Evolutionary conservation across 2,329 filamentous ascomycete species (phyloP), one percentile per base, ranked within the genome.

Genomic region (Calonectria pauciramosa): DNA sequence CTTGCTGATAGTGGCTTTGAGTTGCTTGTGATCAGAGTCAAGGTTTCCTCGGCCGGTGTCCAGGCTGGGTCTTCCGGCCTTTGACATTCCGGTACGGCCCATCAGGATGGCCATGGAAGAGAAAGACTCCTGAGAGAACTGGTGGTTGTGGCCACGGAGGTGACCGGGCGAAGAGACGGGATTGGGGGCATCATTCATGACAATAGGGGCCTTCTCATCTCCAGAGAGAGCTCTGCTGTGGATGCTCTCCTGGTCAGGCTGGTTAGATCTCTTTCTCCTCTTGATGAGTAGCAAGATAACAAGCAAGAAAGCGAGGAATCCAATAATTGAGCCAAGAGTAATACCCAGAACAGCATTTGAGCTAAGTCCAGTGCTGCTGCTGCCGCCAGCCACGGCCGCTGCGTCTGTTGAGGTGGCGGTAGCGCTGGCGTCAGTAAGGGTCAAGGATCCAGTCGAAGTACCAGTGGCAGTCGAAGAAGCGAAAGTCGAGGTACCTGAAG

Each of bases 321-420:
- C 95, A 68, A 94, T 90, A 28, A 98, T 92, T n/a, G 93, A 92
- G 16, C 96, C 96, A 1, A 99, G 89, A 0, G 94, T 94, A 66
- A 95, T 94, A 41, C 95, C 96, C 1, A 98, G 89, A 34, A 98
- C 93, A 10, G 92, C 78, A 84, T 89, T 87, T 82, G 87, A 82
- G 73, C 83, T 82, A 64, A 84, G 76, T n/a, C 80, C 83, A 49
- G 85, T 84, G 30, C 83, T 81, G 14, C 68, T 71, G 26, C 71
- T 72, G 20, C n/a, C 82, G 14, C 80, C 79, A 18, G 80, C 78
- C 6, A 81, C 75, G 1, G 83, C 74, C 16, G 82, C 79, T 11
- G 79, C 75, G 52, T 77, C 76, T 18, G 79, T 80, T n/a, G 75
- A 75, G 23, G 79, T 76, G 54, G 80, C 79, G 16, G 79, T 44